phyloP scores from a whole-genome alignment of 176 grass and related monocot species.

The Phyllostachys edulis region DNA sequence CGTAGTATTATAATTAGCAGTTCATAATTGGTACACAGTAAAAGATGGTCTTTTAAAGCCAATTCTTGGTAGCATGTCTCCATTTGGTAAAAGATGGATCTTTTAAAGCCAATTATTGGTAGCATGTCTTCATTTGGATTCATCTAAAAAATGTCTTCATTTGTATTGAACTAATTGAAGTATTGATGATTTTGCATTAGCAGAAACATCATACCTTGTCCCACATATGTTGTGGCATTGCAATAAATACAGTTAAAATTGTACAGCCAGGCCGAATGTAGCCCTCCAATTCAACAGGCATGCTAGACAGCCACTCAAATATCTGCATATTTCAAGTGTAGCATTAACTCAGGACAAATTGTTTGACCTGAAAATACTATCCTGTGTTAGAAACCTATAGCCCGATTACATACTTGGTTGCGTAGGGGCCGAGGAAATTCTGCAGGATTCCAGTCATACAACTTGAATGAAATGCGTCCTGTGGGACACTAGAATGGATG shows the following conservation, averaged over 20 bases:
- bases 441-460: slow-evolving; percentile 99
- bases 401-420: slow-evolving; percentile 69
- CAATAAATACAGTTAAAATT: slow-evolving; percentile 90
- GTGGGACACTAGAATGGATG: slow-evolving; percentile 86
- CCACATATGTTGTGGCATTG: slow-evolving; percentile 95
- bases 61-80: neutral
- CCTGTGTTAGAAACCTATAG: slow-evolving; percentile 16
- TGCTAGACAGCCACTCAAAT: slow-evolving; percentile 89
- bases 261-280: slow-evolving; percentile 98
- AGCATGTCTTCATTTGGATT: no score
- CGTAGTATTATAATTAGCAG: neutral
- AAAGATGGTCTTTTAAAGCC: neutral
- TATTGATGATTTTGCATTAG: neutral
- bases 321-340: slow-evolving; percentile 58
- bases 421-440: slow-evolving; percentile 94
- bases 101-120: no score
- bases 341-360: slow-evolving; percentile 11
- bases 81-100: neutral
- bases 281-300: slow-evolving; percentile 99
- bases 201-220: slow-evolving; percentile 66
- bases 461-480: slow-evolving; percentile 96
- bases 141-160: neutral
- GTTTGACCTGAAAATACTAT: slow-evolving; percentile 3
- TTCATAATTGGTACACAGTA: neutral
- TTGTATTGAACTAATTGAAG: neutral